Base-by-base conservation (phyloP, 192 early-diverging fungal species). In the Coemansia sp. region DNA sequence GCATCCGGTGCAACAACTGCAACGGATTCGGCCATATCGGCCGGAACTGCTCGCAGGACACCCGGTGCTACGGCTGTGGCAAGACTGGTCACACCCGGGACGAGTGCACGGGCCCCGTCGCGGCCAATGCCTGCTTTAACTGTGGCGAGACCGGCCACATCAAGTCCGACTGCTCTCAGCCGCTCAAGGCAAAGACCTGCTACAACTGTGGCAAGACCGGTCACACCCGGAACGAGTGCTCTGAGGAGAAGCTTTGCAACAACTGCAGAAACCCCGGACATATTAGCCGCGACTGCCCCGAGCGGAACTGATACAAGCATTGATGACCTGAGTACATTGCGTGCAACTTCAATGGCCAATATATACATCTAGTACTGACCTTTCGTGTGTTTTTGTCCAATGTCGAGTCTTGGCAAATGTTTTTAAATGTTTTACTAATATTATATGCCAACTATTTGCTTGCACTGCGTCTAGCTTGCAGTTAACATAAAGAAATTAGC, bases 111-210 rank as follows among this genome's bases (percentile, higher is more conserved):
- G 62, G 75, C 9, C 71, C 64, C n/a, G 67, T 55, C 7, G 71
- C 62, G 61, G 56, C 35, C 31, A 45, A 63, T 49, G 29, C 67
- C 19, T 70, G 77, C 81, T 78, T 74, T 82, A 65, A 82, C 68
- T 87, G 86, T 55, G 67, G 69, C 60, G 31, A 81, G 56, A 5
- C 26, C 9, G 85, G 83, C n/a, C 86, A 87, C 61, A 74, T 72
- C 26, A 61, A 59, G 29, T 66, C 56, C 55, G 68, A 80, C 2
- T 85, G 86, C 64, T 5, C 61, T 2, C 62, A 79, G 51, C 19
- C 62, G 41, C 65, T 54, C 19, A 55, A 65, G 45, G 64, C 67
- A 38, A 72, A 64, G 61, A 26, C 64, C 23, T 70, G 77, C 85
- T 70, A 75, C 80, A 65, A 76, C 60, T 87, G 86, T 57, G 65